phyloP scores from a whole-genome alignment of 768 basidiomycete genomes.

The Auricularia auricula-judae region DNA sequence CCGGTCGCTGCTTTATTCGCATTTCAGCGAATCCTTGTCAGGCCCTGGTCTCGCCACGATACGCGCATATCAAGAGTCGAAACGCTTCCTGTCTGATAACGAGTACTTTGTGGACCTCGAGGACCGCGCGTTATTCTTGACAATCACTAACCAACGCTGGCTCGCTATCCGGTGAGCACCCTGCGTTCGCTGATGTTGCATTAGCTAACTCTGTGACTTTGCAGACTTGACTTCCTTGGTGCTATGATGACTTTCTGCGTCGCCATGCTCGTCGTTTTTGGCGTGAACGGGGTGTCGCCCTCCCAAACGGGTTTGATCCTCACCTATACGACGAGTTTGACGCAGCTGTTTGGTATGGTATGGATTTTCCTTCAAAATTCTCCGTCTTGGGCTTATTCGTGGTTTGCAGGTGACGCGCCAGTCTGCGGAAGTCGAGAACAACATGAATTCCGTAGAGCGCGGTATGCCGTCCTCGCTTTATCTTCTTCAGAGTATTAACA shows the following conservation, averaged over 20 bases:
- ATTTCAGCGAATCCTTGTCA: conserved; percentile 84
- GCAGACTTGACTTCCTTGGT: conserved; percentile 74
- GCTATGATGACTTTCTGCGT: conserved; percentile 17
- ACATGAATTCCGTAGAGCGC: conserved; percentile 57
- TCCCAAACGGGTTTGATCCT: conserved; percentile 33
- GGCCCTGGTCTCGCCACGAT: conserved; percentile 65
- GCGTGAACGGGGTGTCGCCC: conserved; percentile 63
- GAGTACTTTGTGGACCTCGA: conserved; percentile 68
- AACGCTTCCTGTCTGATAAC: conserved; percentile 70
- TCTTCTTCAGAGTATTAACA: too few species aligned
- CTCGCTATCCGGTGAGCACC: conserved; percentile 23
- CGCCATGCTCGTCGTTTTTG: conserved; percentile 46
- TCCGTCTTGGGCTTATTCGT: not conserved
- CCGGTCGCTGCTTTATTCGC: conserved; percentile 77
- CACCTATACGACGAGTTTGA: conserved; percentile 62
- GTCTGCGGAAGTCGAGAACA: conserved; percentile 79
- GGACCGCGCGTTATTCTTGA: conserved; percentile 56
- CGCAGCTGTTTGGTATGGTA: conserved; percentile 18
- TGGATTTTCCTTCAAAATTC: not conserved
- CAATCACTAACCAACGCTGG: conserved; percentile 62
- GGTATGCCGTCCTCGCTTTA: not conserved
- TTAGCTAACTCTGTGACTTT: not conserved
- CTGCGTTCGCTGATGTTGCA: not conserved
- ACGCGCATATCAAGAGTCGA: conserved; percentile 71
- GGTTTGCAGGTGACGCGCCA: conserved; percentile 51